Evolutionary conservation across 306 rosid species (phyloP).

Genomic region (Elaeagnus macrophylla): DNA sequence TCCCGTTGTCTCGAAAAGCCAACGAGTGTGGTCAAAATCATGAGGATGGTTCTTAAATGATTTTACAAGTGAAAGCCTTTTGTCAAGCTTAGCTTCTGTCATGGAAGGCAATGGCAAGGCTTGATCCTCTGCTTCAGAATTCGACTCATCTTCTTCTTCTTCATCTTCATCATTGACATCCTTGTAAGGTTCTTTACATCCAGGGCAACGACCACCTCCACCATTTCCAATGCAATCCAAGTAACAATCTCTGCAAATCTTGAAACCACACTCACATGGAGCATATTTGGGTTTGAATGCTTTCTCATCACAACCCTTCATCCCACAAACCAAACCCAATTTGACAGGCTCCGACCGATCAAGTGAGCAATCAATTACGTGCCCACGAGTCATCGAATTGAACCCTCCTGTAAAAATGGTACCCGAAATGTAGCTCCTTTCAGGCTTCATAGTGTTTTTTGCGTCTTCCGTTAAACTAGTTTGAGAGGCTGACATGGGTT

Average conservation of each 20-base stretch:
- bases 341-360: conserved; percentile 22
- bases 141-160: conserved; percentile 24
- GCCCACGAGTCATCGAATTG: conserved; percentile 70
- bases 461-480: conserved; percentile 39
- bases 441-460: conserved; percentile 17
- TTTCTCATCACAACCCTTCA: conserved; percentile 66
- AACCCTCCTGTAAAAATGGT: conserved; percentile 71
- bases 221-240: conserved; percentile 45
- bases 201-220: conserved; percentile 64
- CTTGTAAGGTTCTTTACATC: conserved; percentile 57
- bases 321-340: conserved; percentile 39
- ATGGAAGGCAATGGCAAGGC: conserved; percentile 68
- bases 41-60: conserved; percentile 37
- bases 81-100: conserved; percentile 63
- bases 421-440: conserved; percentile 49
- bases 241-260: conserved; percentile 64
- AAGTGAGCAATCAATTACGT: conserved; percentile 49
- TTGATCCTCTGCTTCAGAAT: conserved; percentile 56
- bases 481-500: conserved; percentile 41
- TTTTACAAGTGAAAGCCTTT: conserved; percentile 50
- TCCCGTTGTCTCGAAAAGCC: conserved; percentile 82
- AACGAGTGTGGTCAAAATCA: conserved; percentile 69
- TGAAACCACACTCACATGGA: conserved; percentile 71
- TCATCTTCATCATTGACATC: conserved; percentile 27
- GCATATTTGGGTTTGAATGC: conserved; percentile 28